Evolutionary conservation across 257 asterid species (phyloP), one percentile per base, ranked within the genome.

Genomic region (Scutellaria baicalensis): DNA sequence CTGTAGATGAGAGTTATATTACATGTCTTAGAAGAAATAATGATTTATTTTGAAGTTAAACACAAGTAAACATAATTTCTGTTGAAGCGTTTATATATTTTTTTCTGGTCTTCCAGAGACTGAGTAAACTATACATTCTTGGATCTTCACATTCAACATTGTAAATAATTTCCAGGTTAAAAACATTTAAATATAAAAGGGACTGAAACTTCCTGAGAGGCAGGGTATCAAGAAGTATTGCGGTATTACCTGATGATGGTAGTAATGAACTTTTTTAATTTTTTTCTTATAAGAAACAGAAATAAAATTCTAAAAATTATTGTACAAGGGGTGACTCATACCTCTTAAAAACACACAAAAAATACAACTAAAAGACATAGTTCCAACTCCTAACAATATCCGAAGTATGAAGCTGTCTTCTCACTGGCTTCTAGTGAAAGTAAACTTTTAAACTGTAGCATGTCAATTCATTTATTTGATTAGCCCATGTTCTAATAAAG

Each of bases 401-500:
- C 0, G 33, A 69, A 36, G 18, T 35, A 20, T 49, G 17, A 13
- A 54, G 21, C 33, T 31, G 18, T n/a, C 51, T n/a, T 40, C 31
- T 66, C 8, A 16, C 38, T 35, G 54, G 63, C 54, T 75, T 69
- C 33, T 42, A 33, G 17, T 33, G 35, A 20, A 51, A 44, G 13
- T 42, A 31, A 39, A 40, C 52, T 57, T 57, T 36, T n/a, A 39
- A 50, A 39, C 55, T 73, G n/a, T 57, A 57, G 38, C 47, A 8
- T 65, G 23, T 38, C 55, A 11, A 49, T 64, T 67, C 50, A 42
- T 56, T 51, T 51, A 55, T 50, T 65, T 55, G 39, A 54, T 69
- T 13, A 68, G 17, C 55, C 50, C 69, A 31, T 58, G 62, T 64
- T 71, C 77, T 79, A 48, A 77, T 64, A 10, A 64, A 44, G 8